Conservation (phyloP, 805 yeast species). For the Lachancea sp. region DNA sequence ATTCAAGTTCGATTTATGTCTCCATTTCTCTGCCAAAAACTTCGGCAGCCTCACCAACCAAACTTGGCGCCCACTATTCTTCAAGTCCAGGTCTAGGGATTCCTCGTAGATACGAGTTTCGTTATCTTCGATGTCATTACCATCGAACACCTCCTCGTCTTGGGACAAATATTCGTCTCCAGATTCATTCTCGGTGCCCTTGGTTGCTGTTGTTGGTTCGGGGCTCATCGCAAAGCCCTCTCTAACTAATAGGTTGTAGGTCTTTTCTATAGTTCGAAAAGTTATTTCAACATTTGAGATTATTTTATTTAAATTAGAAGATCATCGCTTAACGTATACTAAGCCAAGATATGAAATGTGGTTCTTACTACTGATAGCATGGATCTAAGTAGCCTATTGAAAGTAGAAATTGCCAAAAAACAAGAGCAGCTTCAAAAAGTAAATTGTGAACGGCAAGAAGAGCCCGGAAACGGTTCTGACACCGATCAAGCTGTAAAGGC, state of each 20-base stretch:
- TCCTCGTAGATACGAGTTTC: constrained; percentile 45
- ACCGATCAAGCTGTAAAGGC: not conserved
- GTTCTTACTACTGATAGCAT: constrained; percentile 31
- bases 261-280: not conserved
- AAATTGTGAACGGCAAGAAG: not conserved
- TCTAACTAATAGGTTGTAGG: no score
- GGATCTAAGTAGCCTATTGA: constrained; percentile 43
- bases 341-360: no score
- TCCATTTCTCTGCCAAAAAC: constrained; percentile 78
- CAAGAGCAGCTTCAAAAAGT: constrained; percentile 14
- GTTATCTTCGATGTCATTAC: constrained; percentile 38
- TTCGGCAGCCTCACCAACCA: constrained; percentile 92
- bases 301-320: not conserved
- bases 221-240: not conserved
- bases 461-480: not conserved
- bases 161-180: constrained; percentile 39
- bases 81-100: constrained; percentile 69
- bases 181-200: constrained; percentile 18
- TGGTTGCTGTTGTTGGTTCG: constrained; percentile 5
- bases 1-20: constrained; percentile 48
- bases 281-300: not conserved
- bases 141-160: constrained; percentile 40
- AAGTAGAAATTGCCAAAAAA: constrained; percentile 41
- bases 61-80: constrained; percentile 58
- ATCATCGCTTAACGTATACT: no score